Evolutionary conservation across 352 stramenopile species (phyloP).

Genomic region (Phytopythium chamaehyphon): DNA sequence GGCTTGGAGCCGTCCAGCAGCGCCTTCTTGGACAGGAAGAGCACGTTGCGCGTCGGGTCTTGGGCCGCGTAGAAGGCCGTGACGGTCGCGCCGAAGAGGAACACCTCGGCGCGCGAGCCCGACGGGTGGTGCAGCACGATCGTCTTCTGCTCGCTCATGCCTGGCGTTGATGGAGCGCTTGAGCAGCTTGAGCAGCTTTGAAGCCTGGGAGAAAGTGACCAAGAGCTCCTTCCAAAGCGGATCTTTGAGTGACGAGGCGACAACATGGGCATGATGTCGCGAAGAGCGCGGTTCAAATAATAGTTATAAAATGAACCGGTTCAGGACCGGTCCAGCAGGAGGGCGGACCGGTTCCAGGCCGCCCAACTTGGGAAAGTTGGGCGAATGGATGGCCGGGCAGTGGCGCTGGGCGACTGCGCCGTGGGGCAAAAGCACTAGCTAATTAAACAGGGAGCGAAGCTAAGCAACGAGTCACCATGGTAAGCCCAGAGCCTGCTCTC

Average conservation of each 20-base stretch:
- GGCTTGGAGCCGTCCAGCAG: slow-evolving; percentile 90
- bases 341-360: too few relatives aligned
- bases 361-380: too few relatives aligned
- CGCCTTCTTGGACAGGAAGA: slow-evolving; percentile 91
- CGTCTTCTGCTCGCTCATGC: slow-evolving; percentile 5
- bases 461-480: slow-evolving; percentile 83
- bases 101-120: slow-evolving; percentile 69
- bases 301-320: too few relatives aligned
- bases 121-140: slow-evolving; percentile 62
- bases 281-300: too few relatives aligned
- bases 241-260: too few relatives aligned
- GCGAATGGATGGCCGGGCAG: too few relatives aligned
- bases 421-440: slow-evolving; percentile 45
- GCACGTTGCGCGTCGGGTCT: slow-evolving; percentile 74
- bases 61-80: slow-evolving; percentile 77
- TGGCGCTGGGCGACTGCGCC: slow-evolving; percentile 1
- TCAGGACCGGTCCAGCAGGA: too few relatives aligned
- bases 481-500: slow-evolving; percentile 48
- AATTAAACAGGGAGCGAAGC: slow-evolving; percentile 83
- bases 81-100: slow-evolving; percentile 92
- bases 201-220: too few relatives aligned
- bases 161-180: neutral
- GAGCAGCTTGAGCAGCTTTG: too few relatives aligned
- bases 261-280: too few relatives aligned
- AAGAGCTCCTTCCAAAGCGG: too few relatives aligned